These are phyloP conservation scores for Calycina marina DNA, from an alignment of 2,329 filamentous ascomycete species.

Conservation along the genomic window DNA sequence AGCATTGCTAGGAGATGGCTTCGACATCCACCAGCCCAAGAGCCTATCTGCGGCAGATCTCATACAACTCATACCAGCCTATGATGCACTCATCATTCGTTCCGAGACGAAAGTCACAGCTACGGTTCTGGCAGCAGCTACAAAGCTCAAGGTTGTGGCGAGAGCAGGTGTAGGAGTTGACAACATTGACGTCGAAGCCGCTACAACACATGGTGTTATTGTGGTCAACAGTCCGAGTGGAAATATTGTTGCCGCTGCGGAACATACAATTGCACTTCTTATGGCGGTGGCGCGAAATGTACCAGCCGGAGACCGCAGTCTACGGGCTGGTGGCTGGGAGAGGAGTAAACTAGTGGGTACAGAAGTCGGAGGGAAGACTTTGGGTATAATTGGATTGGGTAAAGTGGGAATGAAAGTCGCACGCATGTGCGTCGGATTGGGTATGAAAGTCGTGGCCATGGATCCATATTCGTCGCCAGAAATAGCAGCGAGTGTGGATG, in stretches of 20 bases:
- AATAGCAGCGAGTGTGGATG: conserved; percentile 52
- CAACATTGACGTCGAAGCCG: conserved; percentile 63
- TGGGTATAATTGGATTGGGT: conserved; percentile 67
- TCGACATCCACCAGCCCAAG: conserved; percentile 55
- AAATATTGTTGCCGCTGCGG: conserved; percentile 68
- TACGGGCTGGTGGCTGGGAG: conserved; percentile 65
- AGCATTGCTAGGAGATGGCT: conserved; percentile 47
- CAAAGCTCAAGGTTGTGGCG: conserved; percentile 61
- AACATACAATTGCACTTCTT: conserved; percentile 62
- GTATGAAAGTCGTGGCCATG: conserved; percentile 60
- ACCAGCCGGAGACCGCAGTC: conserved; percentile 50
- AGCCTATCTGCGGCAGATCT: conserved; percentile 49
- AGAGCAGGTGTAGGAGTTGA: conserved; percentile 72
- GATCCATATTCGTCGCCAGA: conserved; percentile 60
- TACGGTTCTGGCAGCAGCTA: conserved; percentile 47
- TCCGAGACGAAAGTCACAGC: conserved; percentile 72
- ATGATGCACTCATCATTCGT: conserved; percentile 65
- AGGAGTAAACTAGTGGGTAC: conserved; percentile 59
- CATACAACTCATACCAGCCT: conserved; percentile 49
- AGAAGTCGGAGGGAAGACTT: conserved; percentile 62
- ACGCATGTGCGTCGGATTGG: conserved; percentile 61
- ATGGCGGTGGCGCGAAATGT: conserved; percentile 63
- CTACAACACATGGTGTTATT: conserved; percentile 59
- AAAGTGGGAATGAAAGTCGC: conserved; percentile 74
- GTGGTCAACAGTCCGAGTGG: conserved; percentile 70